phyloP scores from a whole-genome alignment of 2,329 filamentous ascomycete species.

The Daldinia sp. region DNA sequence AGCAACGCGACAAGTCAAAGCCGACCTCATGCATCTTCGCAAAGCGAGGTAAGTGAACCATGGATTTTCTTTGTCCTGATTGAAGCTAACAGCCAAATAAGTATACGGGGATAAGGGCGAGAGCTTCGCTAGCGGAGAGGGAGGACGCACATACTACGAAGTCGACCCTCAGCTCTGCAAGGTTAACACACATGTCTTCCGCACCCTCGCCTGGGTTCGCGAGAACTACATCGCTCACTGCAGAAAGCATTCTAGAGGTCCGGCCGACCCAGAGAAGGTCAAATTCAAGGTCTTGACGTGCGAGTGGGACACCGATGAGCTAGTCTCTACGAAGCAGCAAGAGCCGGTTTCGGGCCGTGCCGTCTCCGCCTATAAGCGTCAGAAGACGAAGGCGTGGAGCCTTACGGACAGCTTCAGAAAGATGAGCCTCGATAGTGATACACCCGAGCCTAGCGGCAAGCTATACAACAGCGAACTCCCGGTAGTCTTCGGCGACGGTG shows the following conservation, averaged over 20 bases:
- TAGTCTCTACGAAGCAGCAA: slow-evolving; percentile 27
- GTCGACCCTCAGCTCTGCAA: slow-evolving; percentile 48
- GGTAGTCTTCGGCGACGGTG: slow-evolving; percentile 40
- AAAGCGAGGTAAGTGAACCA: slow-evolving; percentile 30
- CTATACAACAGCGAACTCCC: slow-evolving; percentile 28
- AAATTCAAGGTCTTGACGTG: slow-evolving; percentile 54
- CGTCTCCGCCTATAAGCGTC: slow-evolving; percentile 8
- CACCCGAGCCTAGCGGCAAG: not conserved
- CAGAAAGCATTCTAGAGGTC: slow-evolving; percentile 45
- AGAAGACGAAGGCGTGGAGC: slow-evolving; percentile 4
- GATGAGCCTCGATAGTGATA: not conserved
- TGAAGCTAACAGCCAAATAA: slow-evolving; percentile 21
- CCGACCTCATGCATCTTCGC: slow-evolving; percentile 9
- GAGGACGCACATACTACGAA: slow-evolving; percentile 46
- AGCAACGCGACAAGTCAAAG: slow-evolving; percentile 31
- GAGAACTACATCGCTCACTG: slow-evolving; percentile 51
- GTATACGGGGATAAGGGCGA: slow-evolving; percentile 25
- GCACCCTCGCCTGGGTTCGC: slow-evolving; percentile 52
- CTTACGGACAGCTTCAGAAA: slow-evolving; percentile 13
- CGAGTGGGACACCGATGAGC: slow-evolving; percentile 48
- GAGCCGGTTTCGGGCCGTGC: slow-evolving; percentile 8
- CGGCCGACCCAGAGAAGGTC: slow-evolving; percentile 49
- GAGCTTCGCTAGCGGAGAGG: slow-evolving; percentile 42
- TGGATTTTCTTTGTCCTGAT: not conserved
- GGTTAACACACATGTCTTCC: slow-evolving; percentile 48